phyloP scores from a whole-genome alignment of 163 green algal genomes.

The Prototheca stagnorum region DNA sequence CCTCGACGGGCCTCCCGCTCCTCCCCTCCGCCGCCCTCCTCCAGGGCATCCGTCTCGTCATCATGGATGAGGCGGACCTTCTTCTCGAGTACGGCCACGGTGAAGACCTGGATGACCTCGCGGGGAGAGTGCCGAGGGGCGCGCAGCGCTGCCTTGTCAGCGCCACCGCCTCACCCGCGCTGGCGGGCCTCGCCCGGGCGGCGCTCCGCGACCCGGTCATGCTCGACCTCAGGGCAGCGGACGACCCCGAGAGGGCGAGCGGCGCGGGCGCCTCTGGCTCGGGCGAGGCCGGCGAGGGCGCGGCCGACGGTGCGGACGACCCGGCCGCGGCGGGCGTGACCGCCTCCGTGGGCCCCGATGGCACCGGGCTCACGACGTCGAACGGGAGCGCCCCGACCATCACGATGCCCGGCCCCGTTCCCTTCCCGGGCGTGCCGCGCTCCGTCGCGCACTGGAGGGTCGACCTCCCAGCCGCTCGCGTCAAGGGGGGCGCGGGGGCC shows the following conservation, averaged over 20 bases:
- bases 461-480: slow-evolving; percentile 16
- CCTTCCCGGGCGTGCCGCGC: slow-evolving; percentile 14
- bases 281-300: no score
- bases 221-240: slow-evolving; percentile 43
- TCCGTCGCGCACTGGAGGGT: slow-evolving; percentile 43
- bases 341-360: no score
- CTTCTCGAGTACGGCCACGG: slow-evolving; percentile 82
- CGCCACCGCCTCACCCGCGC: slow-evolving; percentile 63
- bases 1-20: no score
- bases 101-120: slow-evolving; percentile 62
- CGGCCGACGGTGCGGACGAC: no score
- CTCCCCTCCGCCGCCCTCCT: slow-evolving; percentile 7
- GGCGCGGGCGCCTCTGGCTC: no score
- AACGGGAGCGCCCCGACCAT: no score
- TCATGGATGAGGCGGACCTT: slow-evolving; percentile 91
- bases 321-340: no score
- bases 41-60: slow-evolving; percentile 38
- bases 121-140: slow-evolving; percentile 42
- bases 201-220: slow-evolving; percentile 78
- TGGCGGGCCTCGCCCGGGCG: slow-evolving; percentile 67
- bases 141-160: slow-evolving; percentile 87
- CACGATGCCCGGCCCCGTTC: no score
- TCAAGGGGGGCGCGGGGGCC: not conserved
- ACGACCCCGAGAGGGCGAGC: no score
- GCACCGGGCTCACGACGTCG: no score